Evolutionary conservation across 768 basidiomycete species (phyloP).

Genomic region (Hygrophoropsis aurantiaca): DNA sequence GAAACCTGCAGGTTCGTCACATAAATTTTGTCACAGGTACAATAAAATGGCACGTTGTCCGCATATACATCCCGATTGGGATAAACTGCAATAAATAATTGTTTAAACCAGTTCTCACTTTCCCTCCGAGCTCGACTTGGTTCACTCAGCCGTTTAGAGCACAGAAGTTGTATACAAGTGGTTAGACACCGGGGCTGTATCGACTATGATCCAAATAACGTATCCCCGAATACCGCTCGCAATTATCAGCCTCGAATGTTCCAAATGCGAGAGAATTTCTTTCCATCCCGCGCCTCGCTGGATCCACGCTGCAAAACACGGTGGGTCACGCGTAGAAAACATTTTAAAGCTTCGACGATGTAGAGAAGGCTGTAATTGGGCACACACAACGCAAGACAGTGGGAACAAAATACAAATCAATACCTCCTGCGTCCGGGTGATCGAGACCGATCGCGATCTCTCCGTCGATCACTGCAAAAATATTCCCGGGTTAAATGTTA

Average conservation of each 20-base stretch:
- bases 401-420: constrained; percentile 24
- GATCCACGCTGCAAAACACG: constrained; percentile 23
- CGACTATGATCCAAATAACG: too few relatives aligned
- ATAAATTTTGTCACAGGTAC: constrained; percentile 36
- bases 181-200: too few relatives aligned
- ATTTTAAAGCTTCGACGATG: not conserved
- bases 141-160: too few relatives aligned
- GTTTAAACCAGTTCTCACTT: too few relatives aligned
- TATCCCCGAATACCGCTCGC: too few relatives aligned
- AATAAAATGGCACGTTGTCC: not conserved
- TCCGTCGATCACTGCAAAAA: constrained; percentile 58
- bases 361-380: not conserved
- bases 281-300: constrained; percentile 19
- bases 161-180: too few relatives aligned
- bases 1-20: constrained; percentile 6
- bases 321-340: constrained; percentile 9
- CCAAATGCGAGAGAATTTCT: constrained; percentile 1
- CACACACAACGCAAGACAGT: too few relatives aligned
- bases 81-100: too few relatives aligned
- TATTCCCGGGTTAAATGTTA: constrained; percentile 19
- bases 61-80: too few relatives aligned
- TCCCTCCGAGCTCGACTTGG: too few relatives aligned
- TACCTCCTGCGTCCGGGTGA: constrained; percentile 67
- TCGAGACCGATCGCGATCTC: constrained; percentile 73
- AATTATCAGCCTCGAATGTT: constrained; percentile 4